These are phyloP conservation scores for Trametes maxima DNA, from an alignment of 768 basidiomycete genomes.

Conservation along the genomic window DNA sequence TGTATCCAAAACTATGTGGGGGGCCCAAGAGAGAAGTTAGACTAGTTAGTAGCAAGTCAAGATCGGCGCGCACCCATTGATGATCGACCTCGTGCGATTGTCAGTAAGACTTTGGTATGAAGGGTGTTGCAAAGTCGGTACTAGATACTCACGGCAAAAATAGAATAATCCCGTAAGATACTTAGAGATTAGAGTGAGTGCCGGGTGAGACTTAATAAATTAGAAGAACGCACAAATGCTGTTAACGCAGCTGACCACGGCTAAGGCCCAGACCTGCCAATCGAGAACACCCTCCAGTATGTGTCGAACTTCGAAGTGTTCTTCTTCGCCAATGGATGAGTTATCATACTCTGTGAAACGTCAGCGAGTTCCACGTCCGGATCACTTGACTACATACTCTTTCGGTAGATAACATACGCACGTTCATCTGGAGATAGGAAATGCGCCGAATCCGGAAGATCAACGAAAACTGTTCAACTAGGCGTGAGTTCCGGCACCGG, in stretches of 20 bases:
- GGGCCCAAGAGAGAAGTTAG: background rate
- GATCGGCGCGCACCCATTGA: slow-evolving; percentile 11
- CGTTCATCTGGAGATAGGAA: slow-evolving; percentile 66
- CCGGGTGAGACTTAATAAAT: background rate
- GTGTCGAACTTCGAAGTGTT: slow-evolving; percentile 57
- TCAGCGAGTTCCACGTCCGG: no score
- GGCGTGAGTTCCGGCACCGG: background rate
- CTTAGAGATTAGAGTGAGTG: no score
- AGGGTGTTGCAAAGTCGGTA: background rate
- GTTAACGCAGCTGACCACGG: slow-evolving; percentile 54
- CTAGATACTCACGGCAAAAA: slow-evolving; percentile 63
- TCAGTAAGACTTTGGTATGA: background rate
- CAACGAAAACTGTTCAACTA: slow-evolving; percentile 52
- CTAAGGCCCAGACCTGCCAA: slow-evolving; percentile 52
- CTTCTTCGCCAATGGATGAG: slow-evolving; percentile 60
- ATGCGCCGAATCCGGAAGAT: slow-evolving; percentile 58
- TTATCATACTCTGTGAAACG: slow-evolving; percentile 42
- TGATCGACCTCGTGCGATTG: slow-evolving; percentile 9
- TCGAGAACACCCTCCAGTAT: slow-evolving; percentile 55
- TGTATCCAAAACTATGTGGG: slow-evolving; percentile 56
- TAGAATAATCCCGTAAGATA: slow-evolving; percentile 70
- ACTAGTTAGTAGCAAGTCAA: background rate
- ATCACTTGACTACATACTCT: background rate
- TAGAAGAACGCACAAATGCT: background rate
- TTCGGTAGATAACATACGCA: slow-evolving; percentile 40